Evolutionary conservation across 768 basidiomycete genomes (phyloP), one percentile per base, ranked within the genome.

Genomic region (Tephrocybe rancida): DNA sequence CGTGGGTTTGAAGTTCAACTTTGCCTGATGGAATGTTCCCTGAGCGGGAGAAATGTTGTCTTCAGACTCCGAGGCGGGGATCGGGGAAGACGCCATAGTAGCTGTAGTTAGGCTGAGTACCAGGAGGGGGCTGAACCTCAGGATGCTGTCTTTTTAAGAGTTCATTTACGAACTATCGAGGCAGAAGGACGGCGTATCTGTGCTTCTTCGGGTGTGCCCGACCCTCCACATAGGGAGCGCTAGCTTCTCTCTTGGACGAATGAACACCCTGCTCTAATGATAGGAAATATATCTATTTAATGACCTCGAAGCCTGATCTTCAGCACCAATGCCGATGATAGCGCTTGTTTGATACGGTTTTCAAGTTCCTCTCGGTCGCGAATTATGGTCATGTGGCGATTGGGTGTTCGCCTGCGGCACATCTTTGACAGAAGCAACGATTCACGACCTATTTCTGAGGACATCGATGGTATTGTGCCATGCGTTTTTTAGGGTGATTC

Each of bases 1-100:
- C 45, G 71, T 71, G 3, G 69, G 54, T 64, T 67, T 75, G 49
- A 68, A 64, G 0, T 71, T 72, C 16, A 79, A 60, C 52, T 66
- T 65, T 18, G 62, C 39, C 21, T 41, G 39, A 21, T 41, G 39
- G n/a, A 41, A 41, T 5, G 39, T 41, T 5, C 39, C 39, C 7
- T 37, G 11, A 5, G 5, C 4, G 35, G 35, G 11, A 37, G 11
- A 9, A 5, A 4, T 37, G 35, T 13, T 30, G 13, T 37, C 35
- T 16, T 41, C 18, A 41, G 39, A 41, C 6, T 41, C 19, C 5
- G 39, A 41, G 39, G 39, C 39, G 10, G 16, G 5, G 35, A 37
- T 32, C 13, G 35, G 35, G 35, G 35, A n/a, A n/a, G n/a, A n/a
- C n/a, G 7, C 14, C 35, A 8, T 9, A 13, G 35, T 37, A 9